phyloP scores from a whole-genome alignment of 768 basidiomycete genomes.

The Suillus subluteus region DNA sequence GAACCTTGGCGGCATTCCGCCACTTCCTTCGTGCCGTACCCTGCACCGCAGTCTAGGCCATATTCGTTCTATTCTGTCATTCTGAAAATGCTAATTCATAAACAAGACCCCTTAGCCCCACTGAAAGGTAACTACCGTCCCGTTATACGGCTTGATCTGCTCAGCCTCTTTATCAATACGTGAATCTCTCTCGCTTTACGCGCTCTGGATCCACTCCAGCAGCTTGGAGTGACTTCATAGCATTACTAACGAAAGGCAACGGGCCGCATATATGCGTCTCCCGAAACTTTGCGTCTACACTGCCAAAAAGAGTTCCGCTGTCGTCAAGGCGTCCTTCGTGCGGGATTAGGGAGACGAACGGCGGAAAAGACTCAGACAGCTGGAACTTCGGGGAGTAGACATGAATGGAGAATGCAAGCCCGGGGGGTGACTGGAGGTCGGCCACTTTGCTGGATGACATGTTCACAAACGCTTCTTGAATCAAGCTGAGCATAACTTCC shows the following conservation, averaged over 20 bases:
- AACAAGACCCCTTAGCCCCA: neutral
- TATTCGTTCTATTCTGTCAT: too few species aligned
- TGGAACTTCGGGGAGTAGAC: slow-evolving; percentile 18
- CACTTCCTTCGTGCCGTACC: too few species aligned
- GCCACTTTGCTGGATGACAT: neutral
- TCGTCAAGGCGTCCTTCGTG: slow-evolving; percentile 26
- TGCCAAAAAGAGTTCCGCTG: slow-evolving; percentile 21
- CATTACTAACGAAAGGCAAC: slow-evolving; percentile 26
- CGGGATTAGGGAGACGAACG: slow-evolving; percentile 15
- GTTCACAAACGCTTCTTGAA: slow-evolving; percentile 35
- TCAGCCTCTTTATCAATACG: slow-evolving; percentile 18
- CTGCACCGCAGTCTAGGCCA: too few species aligned
- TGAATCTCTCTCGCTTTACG: slow-evolving; percentile 29
- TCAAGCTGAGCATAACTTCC: slow-evolving; percentile 48
- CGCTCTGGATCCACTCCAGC: slow-evolving; percentile 28
- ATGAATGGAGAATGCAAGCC: slow-evolving; percentile 21
- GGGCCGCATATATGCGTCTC: slow-evolving; percentile 30
- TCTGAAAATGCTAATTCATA: neutral
- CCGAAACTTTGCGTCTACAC: slow-evolving; percentile 19
- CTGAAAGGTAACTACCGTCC: neutral
- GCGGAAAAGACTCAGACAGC: slow-evolving; percentile 13
- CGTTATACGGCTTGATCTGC: neutral
- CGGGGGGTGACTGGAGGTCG: slow-evolving; percentile 4
- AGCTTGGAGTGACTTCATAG: slow-evolving; percentile 24
- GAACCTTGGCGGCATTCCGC: too few species aligned